Base-by-base conservation (phyloP, 495 filamentous ascomycete species). In the Elaphomyces granulatus region DNA sequence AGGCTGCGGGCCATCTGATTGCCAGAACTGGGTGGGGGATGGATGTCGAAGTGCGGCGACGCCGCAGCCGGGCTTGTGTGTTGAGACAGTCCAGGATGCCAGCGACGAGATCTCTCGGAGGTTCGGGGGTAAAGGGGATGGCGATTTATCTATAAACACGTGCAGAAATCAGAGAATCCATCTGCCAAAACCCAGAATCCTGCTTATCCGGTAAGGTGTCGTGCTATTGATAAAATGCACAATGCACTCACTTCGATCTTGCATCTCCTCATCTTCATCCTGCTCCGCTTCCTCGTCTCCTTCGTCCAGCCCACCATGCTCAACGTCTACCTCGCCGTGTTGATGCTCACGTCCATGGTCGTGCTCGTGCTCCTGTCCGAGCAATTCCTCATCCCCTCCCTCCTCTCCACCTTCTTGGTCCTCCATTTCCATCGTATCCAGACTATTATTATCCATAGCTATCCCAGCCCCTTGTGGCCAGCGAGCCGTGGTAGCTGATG, bases 1-100 rank as follows among this genome's bases (percentile, higher is more conserved):
- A 10, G 90, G 90, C 51, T 98, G 90, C 3, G 88, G 87, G 1
- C 90, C 92, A 56, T 96, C 92, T 12, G 85, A 93, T 58, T 96
- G 90, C 90, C 90, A 98, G 68, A 85, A 96, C 45, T 80, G 75
- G 35, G 69, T 61, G 2, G 81, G 74, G 33, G 85, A 81, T 16
- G 87, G 81, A 52, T 77, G 72, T 15, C 85, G 80, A 16, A 98
- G 77, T 46, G 88, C 83, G 20, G 79, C 71, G 33, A 94, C 78
- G 26, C 85, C 85, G 55, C 82, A 93, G 40, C 86, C 87, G 1
- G 87, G 90, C 62, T 95, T 96, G 54, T 77, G 77, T 45, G 82
- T 87, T 45, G 77, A 82, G 43, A 95, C 87, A 10, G 83, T 88
- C 75, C 90, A 95, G 37, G 81, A 85, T 16, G 88, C 90, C 28